Percentiles rank a stretch among this genome's conserved stretches.
Evolutionary conservation across 2,329 filamentous ascomycete species (phyloP).

Genomic region (Fusarium multiceps): DNA sequence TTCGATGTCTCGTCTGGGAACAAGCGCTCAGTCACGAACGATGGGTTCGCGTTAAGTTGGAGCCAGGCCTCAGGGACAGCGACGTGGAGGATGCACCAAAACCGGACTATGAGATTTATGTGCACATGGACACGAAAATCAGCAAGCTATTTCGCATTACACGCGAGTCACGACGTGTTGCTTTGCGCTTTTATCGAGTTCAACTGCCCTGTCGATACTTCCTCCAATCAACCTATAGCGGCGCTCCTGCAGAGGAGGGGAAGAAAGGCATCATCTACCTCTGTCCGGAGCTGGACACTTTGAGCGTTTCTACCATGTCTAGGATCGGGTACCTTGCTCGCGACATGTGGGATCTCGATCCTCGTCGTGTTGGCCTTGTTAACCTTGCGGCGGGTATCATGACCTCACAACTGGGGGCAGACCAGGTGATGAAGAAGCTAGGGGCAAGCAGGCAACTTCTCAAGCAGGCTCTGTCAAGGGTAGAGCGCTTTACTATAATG

Average conservation of each 20-base stretch:
- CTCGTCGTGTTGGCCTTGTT: neutral
- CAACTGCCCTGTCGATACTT: neutral
- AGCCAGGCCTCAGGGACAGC: fast-evolving
- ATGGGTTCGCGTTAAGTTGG: neutral
- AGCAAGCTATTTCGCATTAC: conserved; percentile 9
- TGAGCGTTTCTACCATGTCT: fast-evolving
- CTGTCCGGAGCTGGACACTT: neutral
- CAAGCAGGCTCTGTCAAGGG: too few relatives aligned
- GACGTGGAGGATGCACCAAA: fast-evolving
- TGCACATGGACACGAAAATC: neutral
- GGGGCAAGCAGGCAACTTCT: too few relatives aligned
- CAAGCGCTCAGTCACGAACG: neutral
- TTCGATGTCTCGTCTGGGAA: conserved; percentile 16
- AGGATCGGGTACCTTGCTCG: neutral
- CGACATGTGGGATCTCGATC: neutral
- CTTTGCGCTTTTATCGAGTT: neutral
- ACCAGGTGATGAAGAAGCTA: fast-evolving
- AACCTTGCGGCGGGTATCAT: neutral
- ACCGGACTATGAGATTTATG: neutral
- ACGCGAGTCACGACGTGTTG: neutral
- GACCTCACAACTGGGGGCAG: too few relatives aligned
- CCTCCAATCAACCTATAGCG: too few relatives aligned
- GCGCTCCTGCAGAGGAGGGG: fast-evolving
- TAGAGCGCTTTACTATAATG: too few relatives aligned
- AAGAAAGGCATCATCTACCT: neutral